Evolutionary conservation across 495 filamentous ascomycete genomes (phyloP).

Genomic region (Penicillium nucicola): DNA sequence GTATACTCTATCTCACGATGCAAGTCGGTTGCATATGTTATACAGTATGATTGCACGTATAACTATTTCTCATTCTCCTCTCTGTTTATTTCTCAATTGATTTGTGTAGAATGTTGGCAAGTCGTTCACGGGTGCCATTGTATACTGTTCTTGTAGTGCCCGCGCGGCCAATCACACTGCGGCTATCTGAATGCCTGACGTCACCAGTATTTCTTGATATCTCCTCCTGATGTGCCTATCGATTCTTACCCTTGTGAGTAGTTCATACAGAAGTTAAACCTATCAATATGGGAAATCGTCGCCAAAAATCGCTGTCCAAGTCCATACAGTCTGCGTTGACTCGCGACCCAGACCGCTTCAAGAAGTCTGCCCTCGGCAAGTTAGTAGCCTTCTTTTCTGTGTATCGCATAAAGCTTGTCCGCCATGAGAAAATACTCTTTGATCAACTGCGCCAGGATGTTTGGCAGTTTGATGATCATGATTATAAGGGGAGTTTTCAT

Average conservation of each 20-base stretch:
- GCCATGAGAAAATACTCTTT: slow-evolving; percentile 28
- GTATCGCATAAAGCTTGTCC: slow-evolving; percentile 30
- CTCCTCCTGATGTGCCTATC: too few species aligned
- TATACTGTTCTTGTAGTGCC: background rate
- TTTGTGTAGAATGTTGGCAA: too few species aligned
- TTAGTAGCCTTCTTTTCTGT: slow-evolving; percentile 38
- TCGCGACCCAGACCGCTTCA: slow-evolving; percentile 26
- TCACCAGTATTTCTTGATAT: slow-evolving; percentile 6
- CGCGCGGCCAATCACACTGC: background rate
- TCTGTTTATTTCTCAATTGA: too few species aligned
- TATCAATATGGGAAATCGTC: slow-evolving; percentile 26
- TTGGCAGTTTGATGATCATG: slow-evolving; percentile 52
- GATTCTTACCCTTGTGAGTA: background rate
- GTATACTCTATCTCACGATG: too few species aligned
- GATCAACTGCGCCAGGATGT: slow-evolving; percentile 30
- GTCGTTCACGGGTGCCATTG: too few species aligned
- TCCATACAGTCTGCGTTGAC: slow-evolving; percentile 34
- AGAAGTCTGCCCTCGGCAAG: slow-evolving; percentile 21
- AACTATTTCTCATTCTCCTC: too few species aligned
- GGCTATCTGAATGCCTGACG: slow-evolving; percentile 10
- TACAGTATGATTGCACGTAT: too few species aligned
- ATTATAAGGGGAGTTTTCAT: slow-evolving; percentile 54
- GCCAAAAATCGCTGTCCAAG: slow-evolving; percentile 29
- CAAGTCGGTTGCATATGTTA: too few species aligned
- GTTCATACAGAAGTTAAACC: background rate